A percentile compares a stretch with the other conserved stretches of the same genome.
Conservation (phyloP, 441 rosid species). For the Erodium trifolium region DNA sequence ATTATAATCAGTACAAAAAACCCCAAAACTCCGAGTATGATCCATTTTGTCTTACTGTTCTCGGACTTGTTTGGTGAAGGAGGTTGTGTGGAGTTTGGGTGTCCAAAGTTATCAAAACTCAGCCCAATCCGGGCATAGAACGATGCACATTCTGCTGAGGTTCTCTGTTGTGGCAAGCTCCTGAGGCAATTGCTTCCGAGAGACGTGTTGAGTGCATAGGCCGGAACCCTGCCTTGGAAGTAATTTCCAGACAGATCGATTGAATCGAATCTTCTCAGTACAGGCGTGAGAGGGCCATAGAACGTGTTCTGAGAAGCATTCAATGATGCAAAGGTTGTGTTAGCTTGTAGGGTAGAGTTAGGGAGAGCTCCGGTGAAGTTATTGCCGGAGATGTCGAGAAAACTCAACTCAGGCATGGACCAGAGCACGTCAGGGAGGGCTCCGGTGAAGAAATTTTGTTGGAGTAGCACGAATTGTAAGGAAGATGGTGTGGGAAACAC, state of each 20-base stretch:
- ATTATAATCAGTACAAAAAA: slow-evolving; percentile 48
- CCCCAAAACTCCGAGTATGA: slow-evolving; percentile 58
- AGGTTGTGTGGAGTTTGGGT: slow-evolving; percentile 25
- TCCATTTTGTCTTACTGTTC: slow-evolving; percentile 31
- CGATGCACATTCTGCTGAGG: slow-evolving; percentile 39
- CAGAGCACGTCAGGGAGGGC: slow-evolving; percentile 35
- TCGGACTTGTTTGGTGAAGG: slow-evolving; percentile 7
- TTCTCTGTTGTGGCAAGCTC: slow-evolving; percentile 48
- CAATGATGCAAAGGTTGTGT: too few relatives aligned
- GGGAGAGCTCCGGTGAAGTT: too few relatives aligned
- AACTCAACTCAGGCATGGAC: slow-evolving; percentile 45
- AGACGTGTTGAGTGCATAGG: slow-evolving; percentile 38
- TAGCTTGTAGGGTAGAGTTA: too few relatives aligned
- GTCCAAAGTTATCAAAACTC: slow-evolving; percentile 65
- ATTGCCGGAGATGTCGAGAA: slow-evolving; percentile 67
- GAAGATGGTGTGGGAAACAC: too few relatives aligned
- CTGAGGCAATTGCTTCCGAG: slow-evolving; percentile 71
- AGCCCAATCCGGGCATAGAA: slow-evolving; percentile 56
- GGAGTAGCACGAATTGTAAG: too few relatives aligned
- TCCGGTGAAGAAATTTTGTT: too few relatives aligned
- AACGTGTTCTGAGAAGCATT: too few relatives aligned
- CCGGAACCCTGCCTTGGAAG: slow-evolving; percentile 72
- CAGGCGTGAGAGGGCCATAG: too few relatives aligned
- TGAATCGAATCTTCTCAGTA: too few relatives aligned
- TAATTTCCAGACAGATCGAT: slow-evolving; percentile 18